These are phyloP conservation scores for Apophysomyces ossiformis DNA, from an alignment of 371 early-diverging fungal species.

Conservation along the genomic window DNA sequence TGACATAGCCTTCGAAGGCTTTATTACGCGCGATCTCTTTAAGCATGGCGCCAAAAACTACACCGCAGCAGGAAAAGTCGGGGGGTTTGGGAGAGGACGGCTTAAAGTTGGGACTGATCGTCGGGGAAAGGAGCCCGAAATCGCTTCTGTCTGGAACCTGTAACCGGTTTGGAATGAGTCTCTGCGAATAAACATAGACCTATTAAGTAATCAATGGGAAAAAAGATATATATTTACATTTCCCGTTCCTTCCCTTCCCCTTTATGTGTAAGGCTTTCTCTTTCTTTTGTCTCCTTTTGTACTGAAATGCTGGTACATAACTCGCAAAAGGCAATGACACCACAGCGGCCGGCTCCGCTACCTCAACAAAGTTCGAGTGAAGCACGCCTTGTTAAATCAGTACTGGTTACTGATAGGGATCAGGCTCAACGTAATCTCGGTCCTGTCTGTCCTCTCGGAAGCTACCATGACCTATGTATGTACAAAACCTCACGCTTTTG, in stretches of 20 bases:
- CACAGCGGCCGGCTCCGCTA: neutral
- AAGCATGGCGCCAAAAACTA: conserved; percentile 24
- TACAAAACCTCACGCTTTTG: neutral
- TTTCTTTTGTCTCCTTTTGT: neutral
- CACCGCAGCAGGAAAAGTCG: too few species aligned
- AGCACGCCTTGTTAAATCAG: neutral
- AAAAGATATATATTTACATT: too few species aligned
- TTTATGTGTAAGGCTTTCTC: neutral
- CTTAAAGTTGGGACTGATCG: too few species aligned
- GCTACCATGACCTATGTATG: conserved; percentile 2
- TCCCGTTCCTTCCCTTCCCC: too few species aligned
- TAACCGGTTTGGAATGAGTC: too few species aligned
- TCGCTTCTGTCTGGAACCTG: too few species aligned
- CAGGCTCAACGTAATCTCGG: conserved; percentile 7
- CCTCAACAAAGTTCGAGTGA: neutral
- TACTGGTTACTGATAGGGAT: conserved; percentile 3
- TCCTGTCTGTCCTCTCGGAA: neutral
- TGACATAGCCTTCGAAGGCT: conserved; percentile 70
- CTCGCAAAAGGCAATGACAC: neutral
- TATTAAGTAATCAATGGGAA: too few species aligned
- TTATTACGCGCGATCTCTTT: conserved; percentile 49
- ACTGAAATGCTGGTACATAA: neutral
- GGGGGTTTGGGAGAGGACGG: too few species aligned
- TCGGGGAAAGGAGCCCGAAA: too few species aligned
- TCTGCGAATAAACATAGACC: too few species aligned